Base-by-base conservation (phyloP, 2,329 filamentous ascomycete genomes). In the Ustilaginoidea virens region DNA sequence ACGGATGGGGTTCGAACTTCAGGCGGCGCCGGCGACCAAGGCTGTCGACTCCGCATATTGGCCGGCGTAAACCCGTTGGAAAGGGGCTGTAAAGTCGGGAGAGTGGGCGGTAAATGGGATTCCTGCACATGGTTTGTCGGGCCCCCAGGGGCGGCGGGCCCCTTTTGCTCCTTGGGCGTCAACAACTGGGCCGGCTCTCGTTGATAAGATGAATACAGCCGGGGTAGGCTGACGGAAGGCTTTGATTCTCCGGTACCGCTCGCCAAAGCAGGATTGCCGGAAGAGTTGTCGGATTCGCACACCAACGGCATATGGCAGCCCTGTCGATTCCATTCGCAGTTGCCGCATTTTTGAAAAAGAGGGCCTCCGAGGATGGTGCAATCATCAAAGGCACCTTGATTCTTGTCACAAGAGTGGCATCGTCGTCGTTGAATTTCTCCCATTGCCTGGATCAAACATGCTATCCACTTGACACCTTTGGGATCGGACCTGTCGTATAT, bases 361-460 rank as follows among this genome's bases (percentile, higher is more conserved):
- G 45, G 41, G 4, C 50, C 53, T 5, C 52, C 54, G 10, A 61
- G 43, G 15, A 58, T 50, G 27, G 65, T 50, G 39, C 62, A 66
- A 5, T 53, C 47, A 2, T 53, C 51, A 36, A 62, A 66, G 0
- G 54, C 53, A 0, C 62, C 62, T 14, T 53, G 47, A 16, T 53
- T 52, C 30, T 49, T 56, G 1, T 52, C 41, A 30, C 63, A 66
- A 1, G 49, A 53, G 1, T 45, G 36, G 29, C 63, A 66, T 17
- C 52, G 49, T 13, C 46, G 41, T 0, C 40, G 35, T 32, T 61
- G 58, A 4, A 57, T 32, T 9, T 54, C 46, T 2, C 63, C 62
- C 0, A 53, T 62, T 2, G 63, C 63, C 34, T 67, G 61, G 18
- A 66, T 61, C 51, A 63, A 61, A 32, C 56, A 58, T 9, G 56